Evolutionary conservation across 352 stramenopile genomes (phyloP), one percentile per base, ranked within the genome.

Genomic region (Pseudoperonospora humuli): DNA sequence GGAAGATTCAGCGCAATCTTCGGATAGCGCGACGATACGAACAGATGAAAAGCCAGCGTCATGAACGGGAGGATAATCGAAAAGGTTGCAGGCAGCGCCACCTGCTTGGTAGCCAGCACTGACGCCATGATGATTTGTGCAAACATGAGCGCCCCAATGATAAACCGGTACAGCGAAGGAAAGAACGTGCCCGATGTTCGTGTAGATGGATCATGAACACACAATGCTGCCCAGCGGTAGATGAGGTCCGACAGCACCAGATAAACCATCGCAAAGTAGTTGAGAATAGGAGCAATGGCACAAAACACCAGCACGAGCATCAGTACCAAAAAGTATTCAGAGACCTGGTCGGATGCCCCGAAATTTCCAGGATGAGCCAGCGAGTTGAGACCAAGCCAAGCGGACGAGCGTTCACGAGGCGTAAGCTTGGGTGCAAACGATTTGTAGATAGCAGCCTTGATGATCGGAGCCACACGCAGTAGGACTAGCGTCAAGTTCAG

Each of bases 161-260:
- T 84, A 41, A 88, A 89, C 17, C 75, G 73, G 50, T 90, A 88
- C 32, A 92, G 73, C 34, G 75, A 81, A 33, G 80, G 80, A 56
- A 84, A 92, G 48, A 73, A 92, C 27, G 61, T 69, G 21, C 73
- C 80, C 0, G 64, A 58, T 2, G 70, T 85, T 50, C 89, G 65
- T 17, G 64, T 76, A 31, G 73, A 86, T 19, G 80, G 80, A 23
- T 86, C 73, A 19, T 75, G 54, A 7, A 92, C 74, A 29, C 79
- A 92, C 27, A 92, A 39, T 21, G 73, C 74, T 27, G 62, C 50
- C 73, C 80, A 88, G 33, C 80, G 76, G 40, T 80, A 85, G 9
- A 92, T 67, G 5, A 89, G 50, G 37, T 92, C 80, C 13, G 80
- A 77, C 9, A 89, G 43, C 33, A 87, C 56, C 27, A 89, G 57